Evolutionary conservation across 495 filamentous ascomycete genomes (phyloP).

Genomic region (Cryomyces minteri): DNA sequence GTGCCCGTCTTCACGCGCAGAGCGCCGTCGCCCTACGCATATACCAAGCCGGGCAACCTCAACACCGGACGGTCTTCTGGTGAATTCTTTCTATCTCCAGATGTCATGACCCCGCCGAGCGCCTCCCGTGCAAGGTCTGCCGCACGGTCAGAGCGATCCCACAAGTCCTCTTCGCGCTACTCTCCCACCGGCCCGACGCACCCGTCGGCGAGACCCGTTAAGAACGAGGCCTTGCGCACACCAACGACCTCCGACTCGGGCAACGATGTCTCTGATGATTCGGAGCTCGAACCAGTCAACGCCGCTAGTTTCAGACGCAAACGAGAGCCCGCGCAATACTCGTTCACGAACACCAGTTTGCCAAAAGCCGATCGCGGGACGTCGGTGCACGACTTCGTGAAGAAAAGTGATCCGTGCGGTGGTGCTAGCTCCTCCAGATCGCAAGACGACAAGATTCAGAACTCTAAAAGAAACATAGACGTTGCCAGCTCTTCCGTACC

Average conservation of each 20-base stretch:
- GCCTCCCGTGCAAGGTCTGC: background rate
- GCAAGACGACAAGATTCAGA: background rate
- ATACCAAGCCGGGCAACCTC: conserved; percentile 11
- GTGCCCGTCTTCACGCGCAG: conserved; percentile 12
- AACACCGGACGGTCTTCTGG: conserved; percentile 4
- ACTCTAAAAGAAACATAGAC: background rate
- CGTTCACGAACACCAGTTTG: background rate
- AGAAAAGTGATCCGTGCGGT: background rate
- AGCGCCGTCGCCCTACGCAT: conserved; percentile 18
- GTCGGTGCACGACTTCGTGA: background rate
- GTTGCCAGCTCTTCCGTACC: background rate
- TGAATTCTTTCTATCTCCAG: conserved; percentile 15
- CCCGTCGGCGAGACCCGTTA: background rate
- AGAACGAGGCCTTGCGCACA: background rate
- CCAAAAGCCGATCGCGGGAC: background rate
- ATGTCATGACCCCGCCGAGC: conserved; percentile 6
- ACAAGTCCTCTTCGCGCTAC: background rate
- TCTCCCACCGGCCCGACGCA: background rate
- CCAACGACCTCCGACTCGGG: background rate
- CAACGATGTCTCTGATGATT: background rate
- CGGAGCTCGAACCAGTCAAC: conserved; percentile 4
- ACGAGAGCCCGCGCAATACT: conserved; percentile 1
- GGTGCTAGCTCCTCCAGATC: background rate
- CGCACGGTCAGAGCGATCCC: background rate
- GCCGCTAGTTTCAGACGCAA: conserved; percentile 3